Evolutionary conservation across 768 basidiomycete species (phyloP).

Genomic region (Cystofilobasidium bisporidii): DNA sequence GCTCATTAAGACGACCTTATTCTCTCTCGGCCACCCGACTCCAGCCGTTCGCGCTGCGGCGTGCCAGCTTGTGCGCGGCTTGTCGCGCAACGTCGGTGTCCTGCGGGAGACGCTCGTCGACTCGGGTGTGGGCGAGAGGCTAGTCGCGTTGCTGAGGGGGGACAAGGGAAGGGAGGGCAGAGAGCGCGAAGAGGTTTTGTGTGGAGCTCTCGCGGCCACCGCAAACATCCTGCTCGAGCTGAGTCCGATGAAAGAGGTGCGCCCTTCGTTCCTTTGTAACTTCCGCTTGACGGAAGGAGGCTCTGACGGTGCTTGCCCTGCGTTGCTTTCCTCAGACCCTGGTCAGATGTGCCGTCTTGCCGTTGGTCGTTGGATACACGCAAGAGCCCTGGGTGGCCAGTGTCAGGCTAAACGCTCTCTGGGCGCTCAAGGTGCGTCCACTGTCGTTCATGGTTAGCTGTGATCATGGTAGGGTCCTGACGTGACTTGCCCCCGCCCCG

Average conservation of each 20-base stretch:
- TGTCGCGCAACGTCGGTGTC: neutral
- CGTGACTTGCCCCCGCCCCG: too few relatives aligned
- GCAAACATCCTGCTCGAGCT: neutral
- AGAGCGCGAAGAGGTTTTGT: neutral
- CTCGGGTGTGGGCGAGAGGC: neutral
- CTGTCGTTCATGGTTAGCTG: too few relatives aligned
- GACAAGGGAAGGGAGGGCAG: neutral
- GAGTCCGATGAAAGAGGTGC: constrained; percentile 1
- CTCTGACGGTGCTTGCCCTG: neutral
- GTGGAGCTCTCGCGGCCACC: neutral
- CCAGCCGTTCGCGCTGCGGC: neutral
- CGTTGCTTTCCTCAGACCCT: neutral
- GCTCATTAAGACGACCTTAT: neutral
- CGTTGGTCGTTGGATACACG: neutral
- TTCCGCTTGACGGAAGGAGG: neutral
- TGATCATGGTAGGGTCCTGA: too few relatives aligned
- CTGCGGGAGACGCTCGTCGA: constrained; percentile 2
- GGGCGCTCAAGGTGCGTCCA: neutral
- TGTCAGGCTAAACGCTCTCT: neutral
- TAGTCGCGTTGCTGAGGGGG: neutral
- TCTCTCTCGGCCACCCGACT: neutral
- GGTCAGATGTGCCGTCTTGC: neutral
- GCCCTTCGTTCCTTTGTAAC: neutral
- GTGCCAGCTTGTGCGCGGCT: neutral
- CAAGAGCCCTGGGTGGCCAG: neutral